Base-by-base conservation (phyloP, 2,329 filamentous ascomycete genomes). In the Aspergillus clavatus region DNA sequence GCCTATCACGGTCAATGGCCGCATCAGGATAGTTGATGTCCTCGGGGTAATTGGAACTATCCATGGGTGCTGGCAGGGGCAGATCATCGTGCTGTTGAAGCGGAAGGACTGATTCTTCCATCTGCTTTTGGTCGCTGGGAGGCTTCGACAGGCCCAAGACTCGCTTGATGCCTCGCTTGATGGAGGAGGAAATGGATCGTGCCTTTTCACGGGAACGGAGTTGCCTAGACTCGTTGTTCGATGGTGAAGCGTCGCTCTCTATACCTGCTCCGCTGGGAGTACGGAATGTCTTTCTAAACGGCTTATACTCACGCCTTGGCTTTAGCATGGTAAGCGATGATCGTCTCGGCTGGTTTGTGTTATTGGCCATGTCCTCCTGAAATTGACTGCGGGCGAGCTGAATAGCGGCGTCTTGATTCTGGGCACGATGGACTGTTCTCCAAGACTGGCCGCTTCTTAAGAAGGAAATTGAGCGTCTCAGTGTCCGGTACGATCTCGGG, bases 391-490 rank as follows among this genome's bases (percentile, higher is more conserved):
- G 65, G 36, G 71, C 71, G 22, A 72, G 51, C 37, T 70, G 57
- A n/a, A 72, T 59, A 5, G 70, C 66, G 12, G 58, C 63, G 43
- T 72, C 65, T 5, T 68, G 65, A 23, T 58, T 65, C 39, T 62
- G 59, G 23, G 53, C 51, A 47, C 56, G 56, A 23, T 52, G 56
- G 14, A 58, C 29, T 5, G 45, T 27, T 46, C 49, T 50, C 23
- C 50, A 43, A 14, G 48, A 36, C 23, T 53, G 57, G 16, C 56
- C 58, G 10, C 64, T 57, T 41, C 60, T 61, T 27, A 71, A 58
- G 42, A 74, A 72, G 11, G 72, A 72, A 41, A 69, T 57, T 1
- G 72, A 72, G n/a, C 62, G 67, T 44, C 65, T 62, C 45, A 72
- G 51, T 3, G 61, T 63, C 16, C 54, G 46, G 38, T 53, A 43